A percentile compares a stretch with the other conserved stretches of the same genome.
Evolutionary conservation across 192 early-diverging fungal species (phyloP).

Genomic region (Coemansia umbellata): DNA sequence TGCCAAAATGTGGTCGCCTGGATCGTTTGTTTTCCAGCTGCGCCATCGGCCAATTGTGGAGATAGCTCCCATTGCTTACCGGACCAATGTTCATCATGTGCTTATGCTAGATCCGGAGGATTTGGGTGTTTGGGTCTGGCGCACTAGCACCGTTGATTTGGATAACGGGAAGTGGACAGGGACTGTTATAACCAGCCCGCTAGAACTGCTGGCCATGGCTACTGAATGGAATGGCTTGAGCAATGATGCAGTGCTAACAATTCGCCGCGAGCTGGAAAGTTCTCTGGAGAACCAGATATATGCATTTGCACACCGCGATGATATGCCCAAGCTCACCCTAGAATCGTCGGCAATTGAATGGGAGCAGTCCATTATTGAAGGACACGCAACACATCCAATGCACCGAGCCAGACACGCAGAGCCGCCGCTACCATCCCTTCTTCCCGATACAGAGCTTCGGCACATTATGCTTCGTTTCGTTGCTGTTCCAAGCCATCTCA

Average conservation of each 20-base stretch:
- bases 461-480: constrained; percentile 47
- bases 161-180: constrained; percentile 13
- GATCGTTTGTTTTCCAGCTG: constrained; percentile 19
- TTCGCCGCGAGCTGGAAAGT: constrained; percentile 53
- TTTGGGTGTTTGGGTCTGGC: constrained; percentile 27
- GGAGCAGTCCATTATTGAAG: constrained; percentile 64
- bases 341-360: constrained; percentile 54
- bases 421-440: constrained; percentile 52
- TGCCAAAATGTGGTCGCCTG: constrained; percentile 11
- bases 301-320: constrained; percentile 33
- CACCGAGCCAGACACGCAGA: constrained; percentile 56
- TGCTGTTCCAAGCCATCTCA: constrained; percentile 38
- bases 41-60: constrained; percentile 17
- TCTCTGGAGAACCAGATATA: constrained; percentile 52
- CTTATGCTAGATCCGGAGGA: constrained; percentile 47
- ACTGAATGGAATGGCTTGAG: constrained; percentile 42
- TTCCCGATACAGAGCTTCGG: constrained; percentile 40
- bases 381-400: constrained; percentile 71
- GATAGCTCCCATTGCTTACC: neutral
- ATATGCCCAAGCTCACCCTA: constrained; percentile 22
- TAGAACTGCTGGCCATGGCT: constrained; percentile 43
- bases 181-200: constrained; percentile 6
- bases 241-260: constrained; percentile 12
- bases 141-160: neutral
- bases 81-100: constrained; percentile 3